Evolutionary conservation across 2,329 filamentous ascomycete genomes (phyloP), one percentile per base, ranked within the genome.

Genomic region (Fusarium sp.): DNA sequence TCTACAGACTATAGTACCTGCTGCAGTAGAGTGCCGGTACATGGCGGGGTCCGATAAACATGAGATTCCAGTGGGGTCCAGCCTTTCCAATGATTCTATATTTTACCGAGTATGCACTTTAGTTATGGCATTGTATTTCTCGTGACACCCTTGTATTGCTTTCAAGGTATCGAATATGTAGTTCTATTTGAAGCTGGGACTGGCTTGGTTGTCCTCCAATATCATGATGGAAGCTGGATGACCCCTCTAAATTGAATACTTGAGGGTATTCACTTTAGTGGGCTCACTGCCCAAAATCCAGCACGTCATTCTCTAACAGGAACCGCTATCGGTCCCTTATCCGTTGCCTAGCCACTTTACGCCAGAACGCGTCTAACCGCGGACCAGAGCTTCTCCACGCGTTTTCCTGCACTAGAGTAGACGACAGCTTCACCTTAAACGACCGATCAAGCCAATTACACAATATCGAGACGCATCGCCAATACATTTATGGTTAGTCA

Each of bases 311-410:
- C 49, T 32, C 59, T 52, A 38, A 54, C 44, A 44, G 50, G 44
- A 47, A 38, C 66, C 43, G 29, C 63, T 71, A 54, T 44, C 25
- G n/a, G n/a, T 16, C 27, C 27, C 27, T 51, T 51, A 59, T 61
- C 55, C 49, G 68, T 66, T 70, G 43, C 29, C 65, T 63, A 71
- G 70, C 73, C 74, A 76, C 74, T 76, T 66, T 76, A 76, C 74
- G 74, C 74, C 73, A 75, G 53, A 58, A 62, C 70, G 68, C 66
- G 71, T 67, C 50, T 49, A 29, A 60, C 63, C 74, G 68, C 65
- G 71, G 55, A 49, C 53, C 61, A 62, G 63, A 42, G 68, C 63
- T 70, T 52, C 45, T 54, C n/a, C 49, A 70, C 74, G 73, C 73
- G 72, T 73, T 67, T 62, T 66, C 45, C 45, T 59, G 53, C 34